These are phyloP conservation scores for Saccharomyces hybrid DNA, from an alignment of 1,139 yeast genomes.

Conservation along the genomic window DNA sequence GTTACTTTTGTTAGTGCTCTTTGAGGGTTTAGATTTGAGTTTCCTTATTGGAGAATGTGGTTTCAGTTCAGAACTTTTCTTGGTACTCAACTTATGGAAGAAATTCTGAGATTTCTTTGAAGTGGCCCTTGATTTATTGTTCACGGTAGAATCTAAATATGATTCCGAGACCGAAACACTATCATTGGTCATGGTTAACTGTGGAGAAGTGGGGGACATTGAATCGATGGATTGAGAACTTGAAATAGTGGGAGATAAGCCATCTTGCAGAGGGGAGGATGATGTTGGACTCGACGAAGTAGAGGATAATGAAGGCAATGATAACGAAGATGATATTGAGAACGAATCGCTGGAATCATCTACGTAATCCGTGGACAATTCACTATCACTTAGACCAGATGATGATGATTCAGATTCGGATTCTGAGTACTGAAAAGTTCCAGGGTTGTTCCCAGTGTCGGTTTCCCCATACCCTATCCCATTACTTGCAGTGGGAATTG, in stretches of 20 bases:
- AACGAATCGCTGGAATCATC: conserved; percentile 17
- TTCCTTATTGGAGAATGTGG: neutral
- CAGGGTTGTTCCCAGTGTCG: neutral
- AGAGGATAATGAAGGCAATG: conserved; percentile 8
- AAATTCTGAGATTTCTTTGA: neutral
- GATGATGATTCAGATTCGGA: conserved; percentile 13
- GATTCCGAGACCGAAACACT: neutral
- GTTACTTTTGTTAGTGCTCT: neutral
- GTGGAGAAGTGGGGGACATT: neutral
- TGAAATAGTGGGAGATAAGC: neutral
- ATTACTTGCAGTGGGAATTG: neutral
- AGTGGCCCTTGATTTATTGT: neutral
- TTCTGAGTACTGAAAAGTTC: conserved; percentile 1
- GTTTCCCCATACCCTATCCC: neutral
- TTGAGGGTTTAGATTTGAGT: neutral
- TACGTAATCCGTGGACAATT: conserved; percentile 31
- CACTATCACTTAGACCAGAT: conserved; percentile 31
- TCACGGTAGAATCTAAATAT: neutral
- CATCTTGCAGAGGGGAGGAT: neutral
- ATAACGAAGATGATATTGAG: conserved; percentile 9
- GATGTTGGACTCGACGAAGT: neutral
- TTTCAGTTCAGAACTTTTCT: neutral
- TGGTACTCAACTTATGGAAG: neutral
- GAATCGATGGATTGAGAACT: neutral
- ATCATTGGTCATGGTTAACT: neutral